phyloP scores from a whole-genome alignment of 176 grass and related monocot genomes.

The Carex myosuroides region DNA sequence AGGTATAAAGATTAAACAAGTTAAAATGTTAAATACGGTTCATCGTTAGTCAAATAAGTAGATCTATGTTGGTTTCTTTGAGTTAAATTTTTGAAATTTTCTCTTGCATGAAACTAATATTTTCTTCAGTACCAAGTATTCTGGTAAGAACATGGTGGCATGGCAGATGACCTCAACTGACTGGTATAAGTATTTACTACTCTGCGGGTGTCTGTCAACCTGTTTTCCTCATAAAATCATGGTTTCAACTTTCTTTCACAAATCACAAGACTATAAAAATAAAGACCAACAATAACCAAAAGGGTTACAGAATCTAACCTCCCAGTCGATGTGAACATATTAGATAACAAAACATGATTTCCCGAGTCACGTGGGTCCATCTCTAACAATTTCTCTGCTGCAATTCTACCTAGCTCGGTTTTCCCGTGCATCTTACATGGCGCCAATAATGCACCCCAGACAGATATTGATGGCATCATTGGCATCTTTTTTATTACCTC shows the following conservation, averaged over 20 bases:
- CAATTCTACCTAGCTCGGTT: slow-evolving; percentile 57
- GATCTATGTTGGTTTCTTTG: too few species aligned
- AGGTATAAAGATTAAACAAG: too few species aligned
- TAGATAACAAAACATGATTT: slow-evolving; percentile 73
- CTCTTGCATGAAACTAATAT: too few species aligned
- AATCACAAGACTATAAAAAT: neutral
- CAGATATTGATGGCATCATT: slow-evolving; percentile 49
- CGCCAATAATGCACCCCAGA: slow-evolving; percentile 79
- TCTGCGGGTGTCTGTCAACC: neutral
- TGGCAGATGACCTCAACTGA: neutral
- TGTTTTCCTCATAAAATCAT: neutral
- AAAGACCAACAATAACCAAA: neutral
- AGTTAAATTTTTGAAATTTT: too few species aligned
- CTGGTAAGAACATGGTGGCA: neutral
- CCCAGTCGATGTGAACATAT: slow-evolving; percentile 78
- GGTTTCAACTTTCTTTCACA: neutral
- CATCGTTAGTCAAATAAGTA: too few species aligned
- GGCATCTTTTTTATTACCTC: slow-evolving; percentile 68
- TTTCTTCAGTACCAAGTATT: neutral
- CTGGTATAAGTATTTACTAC: neutral
- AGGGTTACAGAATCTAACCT: slow-evolving; percentile 35
- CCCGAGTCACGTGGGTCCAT: slow-evolving; percentile 67
- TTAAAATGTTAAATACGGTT: too few species aligned
- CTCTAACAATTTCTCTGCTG: slow-evolving; percentile 69
- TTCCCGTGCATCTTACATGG: slow-evolving; percentile 77